These are phyloP conservation scores for Plantago lanceolata DNA, from an alignment of 305 asterid genomes.

Conservation along the genomic window DNA sequence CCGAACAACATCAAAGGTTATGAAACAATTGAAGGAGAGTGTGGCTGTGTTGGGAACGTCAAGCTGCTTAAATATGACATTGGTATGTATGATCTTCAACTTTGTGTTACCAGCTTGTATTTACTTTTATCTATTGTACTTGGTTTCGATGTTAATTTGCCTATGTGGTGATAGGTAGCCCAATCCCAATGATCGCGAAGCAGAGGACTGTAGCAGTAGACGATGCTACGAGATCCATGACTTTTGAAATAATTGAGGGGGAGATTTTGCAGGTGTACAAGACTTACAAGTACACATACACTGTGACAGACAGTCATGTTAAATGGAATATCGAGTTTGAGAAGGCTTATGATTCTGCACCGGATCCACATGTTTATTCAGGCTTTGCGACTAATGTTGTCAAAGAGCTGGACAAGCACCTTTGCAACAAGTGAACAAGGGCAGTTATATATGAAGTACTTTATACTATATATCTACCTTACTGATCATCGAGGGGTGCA, in stretches of 20 bases:
- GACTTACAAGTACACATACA: constrained; percentile 1
- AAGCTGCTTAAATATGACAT: not conserved
- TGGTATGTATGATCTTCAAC: not conserved
- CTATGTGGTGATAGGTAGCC: not conserved
- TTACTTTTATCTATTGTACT: not conserved
- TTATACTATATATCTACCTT: too few relatives aligned
- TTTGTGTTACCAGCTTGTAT: not conserved
- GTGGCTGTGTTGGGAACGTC: not conserved
- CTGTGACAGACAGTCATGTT: not conserved
- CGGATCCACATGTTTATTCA: constrained; percentile 1
- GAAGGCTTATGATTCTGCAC: not conserved
- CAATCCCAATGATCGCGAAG: not conserved
- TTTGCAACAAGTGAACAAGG: not conserved
- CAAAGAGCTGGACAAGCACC: not conserved
- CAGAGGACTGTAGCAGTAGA: constrained; percentile 3
- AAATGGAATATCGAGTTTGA: constrained; percentile 10
- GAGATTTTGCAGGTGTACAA: constrained; percentile 7
- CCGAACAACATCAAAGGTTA: not conserved
- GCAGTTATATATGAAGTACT: too few relatives aligned
- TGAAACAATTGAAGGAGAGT: not conserved
- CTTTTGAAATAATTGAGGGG: constrained; percentile 2
- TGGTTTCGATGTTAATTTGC: too few relatives aligned
- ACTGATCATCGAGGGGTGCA: too few relatives aligned
- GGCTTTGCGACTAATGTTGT: not conserved
- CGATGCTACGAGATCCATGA: constrained; percentile 13